phyloP scores from a whole-genome alignment of 805 yeast species.

The Zygoascus tannicola region DNA sequence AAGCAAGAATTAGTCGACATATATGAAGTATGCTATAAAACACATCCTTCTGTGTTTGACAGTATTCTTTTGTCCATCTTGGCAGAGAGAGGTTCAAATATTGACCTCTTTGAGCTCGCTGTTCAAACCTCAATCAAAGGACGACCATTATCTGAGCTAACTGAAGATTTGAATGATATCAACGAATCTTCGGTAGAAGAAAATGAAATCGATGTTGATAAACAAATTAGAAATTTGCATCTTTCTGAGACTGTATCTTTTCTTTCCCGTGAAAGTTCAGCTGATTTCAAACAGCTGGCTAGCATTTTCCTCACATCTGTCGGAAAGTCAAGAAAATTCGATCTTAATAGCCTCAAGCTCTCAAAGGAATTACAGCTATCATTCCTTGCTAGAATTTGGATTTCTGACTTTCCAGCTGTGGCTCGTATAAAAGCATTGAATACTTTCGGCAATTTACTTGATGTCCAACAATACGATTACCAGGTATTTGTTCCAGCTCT shows the following conservation, averaged over 20 bases:
- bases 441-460: conserved; percentile 12
- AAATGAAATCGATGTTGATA: neutral
- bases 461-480: conserved; percentile 20
- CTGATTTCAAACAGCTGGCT: conserved; percentile 7
- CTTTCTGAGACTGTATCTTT: conserved; percentile 10
- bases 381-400: conserved; percentile 30
- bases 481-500: conserved; percentile 29
- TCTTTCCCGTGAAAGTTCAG: conserved; percentile 7
- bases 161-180: conserved; percentile 4
- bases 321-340: neutral
- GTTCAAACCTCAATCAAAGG: conserved; percentile 51
- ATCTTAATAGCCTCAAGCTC: conserved; percentile 6
- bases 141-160: conserved; percentile 9
- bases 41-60: neutral
- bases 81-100: conserved; percentile 1
- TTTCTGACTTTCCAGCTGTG: conserved; percentile 27
- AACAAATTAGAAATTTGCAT: conserved; percentile 4
- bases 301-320: conserved; percentile 7
- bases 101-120: conserved; percentile 51
- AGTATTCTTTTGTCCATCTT: conserved; percentile 24
- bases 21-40: neutral
- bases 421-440: conserved; percentile 29
- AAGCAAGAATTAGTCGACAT: neutral
- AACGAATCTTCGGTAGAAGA: no score
- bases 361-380: conserved; percentile 16